phyloP scores from a whole-genome alignment of 2,329 filamentous ascomycete genomes.

The Alternaria metachromatica region DNA sequence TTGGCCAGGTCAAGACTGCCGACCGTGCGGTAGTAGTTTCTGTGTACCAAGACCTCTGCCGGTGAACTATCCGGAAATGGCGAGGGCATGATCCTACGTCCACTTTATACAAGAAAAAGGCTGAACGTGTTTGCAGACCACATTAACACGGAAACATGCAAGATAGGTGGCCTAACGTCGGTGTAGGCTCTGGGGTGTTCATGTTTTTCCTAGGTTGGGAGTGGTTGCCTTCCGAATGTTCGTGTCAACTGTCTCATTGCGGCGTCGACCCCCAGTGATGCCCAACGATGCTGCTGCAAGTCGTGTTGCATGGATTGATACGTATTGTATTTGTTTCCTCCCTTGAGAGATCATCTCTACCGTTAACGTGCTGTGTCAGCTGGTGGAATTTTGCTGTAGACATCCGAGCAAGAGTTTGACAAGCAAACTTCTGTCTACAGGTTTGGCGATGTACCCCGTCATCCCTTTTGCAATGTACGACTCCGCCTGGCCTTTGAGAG shows the following conservation, averaged over 20 bases:
- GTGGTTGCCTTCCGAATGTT: background rate
- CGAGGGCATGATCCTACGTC: background rate
- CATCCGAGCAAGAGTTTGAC: conserved; percentile 50
- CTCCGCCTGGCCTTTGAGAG: conserved; percentile 62
- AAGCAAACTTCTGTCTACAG: conserved; percentile 58
- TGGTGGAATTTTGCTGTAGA: conserved; percentile 18
- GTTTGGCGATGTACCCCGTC: conserved; percentile 64
- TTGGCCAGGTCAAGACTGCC: background rate
- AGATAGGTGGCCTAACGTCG: background rate
- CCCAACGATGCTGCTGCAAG: background rate
- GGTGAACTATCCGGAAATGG: background rate
- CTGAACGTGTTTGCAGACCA: background rate
- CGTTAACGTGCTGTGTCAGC: conserved; percentile 1
- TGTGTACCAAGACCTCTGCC: background rate
- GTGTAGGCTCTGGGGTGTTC: background rate
- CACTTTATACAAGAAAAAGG: background rate
- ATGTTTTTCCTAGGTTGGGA: background rate
- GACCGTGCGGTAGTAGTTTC: background rate
- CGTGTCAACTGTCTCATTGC: background rate
- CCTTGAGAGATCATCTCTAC: background rate
- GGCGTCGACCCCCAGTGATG: background rate
- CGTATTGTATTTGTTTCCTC: background rate
- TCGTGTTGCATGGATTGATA: background rate
- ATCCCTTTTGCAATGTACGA: conserved; percentile 62
- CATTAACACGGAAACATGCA: background rate